Evolutionary conservation across 2,329 filamentous ascomycete species (phyloP), one percentile per base, ranked within the genome.

Genomic region (Calonectria hongkongensis): DNA sequence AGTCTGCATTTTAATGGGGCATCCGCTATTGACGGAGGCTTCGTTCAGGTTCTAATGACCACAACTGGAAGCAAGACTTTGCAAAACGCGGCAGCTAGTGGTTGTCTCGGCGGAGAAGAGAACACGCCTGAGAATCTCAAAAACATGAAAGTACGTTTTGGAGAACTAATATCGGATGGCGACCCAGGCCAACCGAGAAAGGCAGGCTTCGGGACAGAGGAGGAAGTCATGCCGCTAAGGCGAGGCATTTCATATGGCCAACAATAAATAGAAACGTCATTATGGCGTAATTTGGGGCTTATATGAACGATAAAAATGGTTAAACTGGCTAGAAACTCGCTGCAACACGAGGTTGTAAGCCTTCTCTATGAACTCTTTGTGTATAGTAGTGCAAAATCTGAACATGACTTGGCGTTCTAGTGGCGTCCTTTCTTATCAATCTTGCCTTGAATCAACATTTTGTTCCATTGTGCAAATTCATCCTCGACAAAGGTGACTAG

Each of bases 21-120:
- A 12, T 36, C 50, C 10, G 50, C 50, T 3, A 56, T 56, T 16
- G 50, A 36, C 9, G 50, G 50, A 21, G 28, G 50, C 8, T 56
- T 56, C 18, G 50, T 56, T 13, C 50, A 56, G 18, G 50, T 56
- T 4, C 36, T 56, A 18, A 56, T 56, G 50, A 56, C 50, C 9
- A 56, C 50, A 5, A 36, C 50, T 56, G 18, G 50, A n/a, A 56
- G 50, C 28, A 56, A 56, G 8, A 18, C 16, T 12, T 18, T 56
- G 9, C 28, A 56, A n/a, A 30, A 36, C 1, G 50, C 50, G 10
- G 28, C 50, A 16, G 28, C 50, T 13, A 9, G 13, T 21, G 50
- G 50, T 8, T 56, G 50, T 56, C 16, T 56, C 1, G 50, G 50
- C 4, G 50, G 50, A n/a, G 50, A 56, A 21, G 50, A 56, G 50